Evolutionary conservation across 1,284 basidiomycete species (phyloP).

Genomic region (Athelia sp.): DNA sequence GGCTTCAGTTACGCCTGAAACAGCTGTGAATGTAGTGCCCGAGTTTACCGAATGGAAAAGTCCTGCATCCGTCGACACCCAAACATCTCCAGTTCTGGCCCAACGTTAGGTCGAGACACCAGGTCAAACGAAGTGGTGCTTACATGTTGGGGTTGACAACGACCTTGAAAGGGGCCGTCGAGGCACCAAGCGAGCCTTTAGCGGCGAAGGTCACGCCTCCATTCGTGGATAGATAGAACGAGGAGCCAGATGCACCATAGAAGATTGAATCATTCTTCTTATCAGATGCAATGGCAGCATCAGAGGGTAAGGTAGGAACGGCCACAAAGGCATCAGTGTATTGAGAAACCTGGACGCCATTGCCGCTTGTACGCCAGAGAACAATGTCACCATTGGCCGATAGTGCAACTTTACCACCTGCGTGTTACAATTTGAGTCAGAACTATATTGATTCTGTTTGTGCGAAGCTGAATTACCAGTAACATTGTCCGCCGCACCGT

Average conservation of each 20-base stretch:
- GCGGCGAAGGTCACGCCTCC: slow-evolving; percentile 46
- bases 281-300: slow-evolving; percentile 54
- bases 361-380: slow-evolving; percentile 47
- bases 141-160: slow-evolving; percentile 42
- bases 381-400: slow-evolving; percentile 54
- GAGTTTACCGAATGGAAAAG: slow-evolving; percentile 56
- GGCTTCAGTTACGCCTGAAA: slow-evolving; percentile 44
- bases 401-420: slow-evolving; percentile 46
- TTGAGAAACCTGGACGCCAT: slow-evolving; percentile 48
- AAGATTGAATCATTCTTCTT: slow-evolving; percentile 52
- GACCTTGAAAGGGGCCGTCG: slow-evolving; percentile 44
- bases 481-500: slow-evolving; percentile 48
- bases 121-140: slow-evolving; percentile 21
- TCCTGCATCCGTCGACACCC: slow-evolving; percentile 58
- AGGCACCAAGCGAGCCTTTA: slow-evolving; percentile 39
- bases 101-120: not conserved
- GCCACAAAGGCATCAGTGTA: slow-evolving; percentile 42
- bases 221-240: slow-evolving; percentile 56
- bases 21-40: slow-evolving; percentile 43
- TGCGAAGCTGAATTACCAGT: slow-evolving; percentile 3
- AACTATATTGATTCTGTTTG: slow-evolving; percentile 12
- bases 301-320: slow-evolving; percentile 46
- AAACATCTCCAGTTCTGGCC: slow-evolving; percentile 37
- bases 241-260: slow-evolving; percentile 48
- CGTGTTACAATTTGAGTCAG: slow-evolving; percentile 22